Evolutionary conservation across 1,284 basidiomycete genomes (phyloP).

Genomic region (Ustilago hordei): DNA sequence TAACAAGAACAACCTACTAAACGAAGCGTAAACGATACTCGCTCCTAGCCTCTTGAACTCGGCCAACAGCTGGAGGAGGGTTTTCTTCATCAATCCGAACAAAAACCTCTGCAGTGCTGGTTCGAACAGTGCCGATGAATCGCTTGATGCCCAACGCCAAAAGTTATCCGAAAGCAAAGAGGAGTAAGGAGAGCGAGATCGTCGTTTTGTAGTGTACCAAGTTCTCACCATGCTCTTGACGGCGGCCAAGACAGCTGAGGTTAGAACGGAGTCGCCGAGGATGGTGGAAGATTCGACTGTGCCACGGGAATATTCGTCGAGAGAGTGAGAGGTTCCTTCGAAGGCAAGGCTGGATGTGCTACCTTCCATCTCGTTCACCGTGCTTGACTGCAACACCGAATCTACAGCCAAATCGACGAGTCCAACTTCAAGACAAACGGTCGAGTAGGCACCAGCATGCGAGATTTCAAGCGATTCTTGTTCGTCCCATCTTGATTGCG

Average conservation of each 20-base stretch:
- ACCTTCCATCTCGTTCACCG: slow-evolving; percentile 97
- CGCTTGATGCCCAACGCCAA: slow-evolving; percentile 95
- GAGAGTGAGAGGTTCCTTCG: slow-evolving; percentile 80
- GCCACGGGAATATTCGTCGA: slow-evolving; percentile 88
- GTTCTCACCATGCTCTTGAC: slow-evolving; percentile 88
- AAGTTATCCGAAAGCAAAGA: slow-evolving; percentile 81
- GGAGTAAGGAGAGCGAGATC: slow-evolving; percentile 75
- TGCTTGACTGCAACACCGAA: slow-evolving; percentile 90
- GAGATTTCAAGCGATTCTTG: slow-evolving; percentile 88
- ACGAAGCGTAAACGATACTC: slow-evolving; percentile 89
- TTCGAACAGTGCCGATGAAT: slow-evolving; percentile 86
- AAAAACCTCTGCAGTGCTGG: slow-evolving; percentile 93
- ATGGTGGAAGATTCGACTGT: slow-evolving; percentile 74
- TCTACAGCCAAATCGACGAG: slow-evolving; percentile 93
- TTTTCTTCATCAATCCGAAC: slow-evolving; percentile 96
- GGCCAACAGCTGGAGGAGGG: slow-evolving; percentile 93
- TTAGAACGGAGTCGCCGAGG: slow-evolving; percentile 91
- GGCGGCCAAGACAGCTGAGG: slow-evolving; percentile 86
- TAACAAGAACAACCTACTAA: slow-evolving; percentile 87
- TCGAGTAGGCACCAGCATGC: slow-evolving; percentile 87
- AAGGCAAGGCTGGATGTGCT: slow-evolving; percentile 82
- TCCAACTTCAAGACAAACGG: slow-evolving; percentile 90
- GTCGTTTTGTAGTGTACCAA: slow-evolving; percentile 87
- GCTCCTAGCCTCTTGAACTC: slow-evolving; percentile 97
- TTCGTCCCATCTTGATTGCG: slow-evolving; percentile 65